These are phyloP conservation scores for Rutstroemia sp. DNA, from an alignment of 2,329 filamentous ascomycete species.

Conservation along the genomic window DNA sequence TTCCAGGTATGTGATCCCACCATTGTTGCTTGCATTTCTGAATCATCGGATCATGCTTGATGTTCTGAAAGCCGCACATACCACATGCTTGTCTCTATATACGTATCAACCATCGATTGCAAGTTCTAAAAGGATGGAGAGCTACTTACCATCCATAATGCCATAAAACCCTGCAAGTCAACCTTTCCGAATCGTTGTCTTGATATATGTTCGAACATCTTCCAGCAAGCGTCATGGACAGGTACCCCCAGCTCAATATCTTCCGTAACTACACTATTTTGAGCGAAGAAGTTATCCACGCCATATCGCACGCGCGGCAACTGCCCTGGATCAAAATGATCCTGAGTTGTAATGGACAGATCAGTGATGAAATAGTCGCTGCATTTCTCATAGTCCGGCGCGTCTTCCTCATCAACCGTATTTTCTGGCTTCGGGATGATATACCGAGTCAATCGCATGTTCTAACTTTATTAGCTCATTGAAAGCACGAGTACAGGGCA, in stretches of 20 bases:
- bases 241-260: neutral
- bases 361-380: conserved; percentile 10
- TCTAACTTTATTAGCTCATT: neutral
- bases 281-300: neutral
- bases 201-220: conserved; percentile 13
- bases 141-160: conserved; percentile 9
- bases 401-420: neutral
- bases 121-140: neutral
- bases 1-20: conserved; percentile 10
- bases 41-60: conserved; percentile 7
- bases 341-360: neutral
- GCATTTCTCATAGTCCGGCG: conserved; percentile 4
- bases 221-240: conserved; percentile 14
- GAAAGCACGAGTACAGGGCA: neutral
- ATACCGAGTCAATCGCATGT: conserved; percentile 7
- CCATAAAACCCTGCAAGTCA: conserved; percentile 13
- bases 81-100: conserved; percentile 7
- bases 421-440: conserved; percentile 6
- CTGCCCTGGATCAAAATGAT: neutral
- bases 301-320: conserved; percentile 2
- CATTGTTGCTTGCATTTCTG: neutral
- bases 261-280: neutral
- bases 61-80: conserved; percentile 8
- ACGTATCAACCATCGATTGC: neutral
- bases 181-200: conserved; percentile 9